Evolutionary conservation across 2,329 filamentous ascomycete species (phyloP).

Genomic region (Ophiocordyceps camponoti-floridani): DNA sequence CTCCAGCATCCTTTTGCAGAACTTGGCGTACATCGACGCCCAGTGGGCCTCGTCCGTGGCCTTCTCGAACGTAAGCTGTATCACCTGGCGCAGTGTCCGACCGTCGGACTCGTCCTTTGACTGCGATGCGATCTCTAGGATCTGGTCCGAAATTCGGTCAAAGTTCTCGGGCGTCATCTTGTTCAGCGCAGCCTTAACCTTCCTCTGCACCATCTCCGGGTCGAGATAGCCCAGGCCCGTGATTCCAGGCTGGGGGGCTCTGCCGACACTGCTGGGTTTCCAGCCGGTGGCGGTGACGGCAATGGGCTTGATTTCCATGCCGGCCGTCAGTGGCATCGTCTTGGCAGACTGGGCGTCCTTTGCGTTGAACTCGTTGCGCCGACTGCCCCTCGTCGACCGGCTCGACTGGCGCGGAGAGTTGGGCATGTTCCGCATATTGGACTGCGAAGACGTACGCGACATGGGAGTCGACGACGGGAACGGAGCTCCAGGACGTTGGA

Average conservation of each 20-base stretch:
- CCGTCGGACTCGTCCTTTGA: constrained; percentile 93
- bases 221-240: constrained; percentile 45
- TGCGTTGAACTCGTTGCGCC: constrained; percentile 33
- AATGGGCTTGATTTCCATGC: constrained; percentile 67
- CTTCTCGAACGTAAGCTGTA: constrained; percentile 98
- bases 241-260: constrained; percentile 16
- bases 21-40: constrained; percentile 97
- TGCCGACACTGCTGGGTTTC: constrained; percentile 63
- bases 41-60: constrained; percentile 96
- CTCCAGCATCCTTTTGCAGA: constrained; percentile 93
- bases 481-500: constrained; percentile 29
- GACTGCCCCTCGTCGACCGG: constrained; percentile 45
- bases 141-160: constrained; percentile 84
- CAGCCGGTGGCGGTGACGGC: constrained; percentile 58
- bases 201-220: constrained; percentile 87
- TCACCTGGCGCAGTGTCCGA: constrained; percentile 88
- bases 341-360: constrained; percentile 59
- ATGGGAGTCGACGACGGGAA: constrained; percentile 47
- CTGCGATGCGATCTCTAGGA: constrained; percentile 79
- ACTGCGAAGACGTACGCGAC: constrained; percentile 45
- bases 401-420: constrained; percentile 55
- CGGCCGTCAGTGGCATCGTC: constrained; percentile 80
- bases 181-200: constrained; percentile 96
- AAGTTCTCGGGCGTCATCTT: constrained; percentile 99
- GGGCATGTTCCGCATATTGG: constrained; percentile 43